Conservation (phyloP, 1,284 basidiomycete genomes). For the Irpex lacteus region DNA sequence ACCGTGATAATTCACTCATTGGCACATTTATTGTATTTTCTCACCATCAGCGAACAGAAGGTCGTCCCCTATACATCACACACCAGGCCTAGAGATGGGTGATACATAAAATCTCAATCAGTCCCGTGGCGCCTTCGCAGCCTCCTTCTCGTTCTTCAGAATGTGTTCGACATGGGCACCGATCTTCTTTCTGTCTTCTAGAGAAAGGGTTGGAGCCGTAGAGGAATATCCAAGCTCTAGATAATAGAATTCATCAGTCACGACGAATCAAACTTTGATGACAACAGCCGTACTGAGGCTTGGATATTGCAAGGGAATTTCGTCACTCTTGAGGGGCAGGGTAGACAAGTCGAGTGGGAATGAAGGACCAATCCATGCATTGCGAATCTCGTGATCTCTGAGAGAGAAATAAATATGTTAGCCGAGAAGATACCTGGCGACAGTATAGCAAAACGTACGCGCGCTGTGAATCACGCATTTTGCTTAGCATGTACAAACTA, state of each 20-base stretch:
- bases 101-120: conserved; percentile 5
- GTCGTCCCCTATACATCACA: neutral
- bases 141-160: conserved; percentile 48
- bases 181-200: conserved; percentile 46
- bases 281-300: conserved; percentile 51
- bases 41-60: neutral
- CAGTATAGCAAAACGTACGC: neutral
- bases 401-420: neutral
- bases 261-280: neutral
- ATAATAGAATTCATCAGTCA: neutral
- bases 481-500: too few species aligned
- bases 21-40: neutral
- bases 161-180: conserved; percentile 49
- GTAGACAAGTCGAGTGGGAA: conserved; percentile 61
- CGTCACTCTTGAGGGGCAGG: conserved; percentile 46
- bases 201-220: conserved; percentile 34
- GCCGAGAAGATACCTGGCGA: neutral
- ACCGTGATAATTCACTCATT: neutral
- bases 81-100: neutral
- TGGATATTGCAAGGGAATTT: conserved; percentile 68
- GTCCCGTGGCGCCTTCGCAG: conserved; percentile 45
- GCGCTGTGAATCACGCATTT: too few species aligned
- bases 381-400: conserved; percentile 64
- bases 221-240: conserved; percentile 56
- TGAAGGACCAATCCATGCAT: conserved; percentile 69